Evolutionary conservation across 306 rosid genomes (phyloP).

Genomic region (Vigna trinervia): DNA sequence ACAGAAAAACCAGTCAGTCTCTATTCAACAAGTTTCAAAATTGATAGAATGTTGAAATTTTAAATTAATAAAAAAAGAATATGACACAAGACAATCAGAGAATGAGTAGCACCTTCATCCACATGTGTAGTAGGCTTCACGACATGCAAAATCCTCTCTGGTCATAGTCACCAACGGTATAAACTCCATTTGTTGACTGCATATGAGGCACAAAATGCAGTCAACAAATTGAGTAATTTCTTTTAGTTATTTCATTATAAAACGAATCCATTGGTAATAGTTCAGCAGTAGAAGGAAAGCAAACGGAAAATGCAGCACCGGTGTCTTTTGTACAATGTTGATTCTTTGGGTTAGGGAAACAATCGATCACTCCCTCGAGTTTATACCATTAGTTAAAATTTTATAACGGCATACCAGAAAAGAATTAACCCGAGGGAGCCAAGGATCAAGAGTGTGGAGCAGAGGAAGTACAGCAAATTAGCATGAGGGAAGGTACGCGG

Average conservation of each 20-base stretch:
- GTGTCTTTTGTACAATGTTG: not conserved
- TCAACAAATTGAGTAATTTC: not conserved
- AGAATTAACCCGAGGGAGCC: slow-evolving; percentile 51
- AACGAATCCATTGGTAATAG: not conserved
- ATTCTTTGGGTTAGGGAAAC: not conserved
- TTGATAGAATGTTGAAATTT: slow-evolving; percentile 11
- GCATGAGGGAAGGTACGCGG: slow-evolving; percentile 30
- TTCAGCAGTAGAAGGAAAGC: not conserved
- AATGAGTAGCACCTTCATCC: slow-evolving; percentile 63
- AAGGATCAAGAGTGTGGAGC: slow-evolving; percentile 6
- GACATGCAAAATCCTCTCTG: slow-evolving; percentile 60
- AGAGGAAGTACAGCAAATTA: slow-evolving; percentile 34
- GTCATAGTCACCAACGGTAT: slow-evolving; percentile 75
- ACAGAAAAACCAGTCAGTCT: slow-evolving; percentile 93
- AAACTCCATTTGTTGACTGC: slow-evolving; percentile 63
- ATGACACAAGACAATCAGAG: not conserved
- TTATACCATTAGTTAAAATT: not conserved
- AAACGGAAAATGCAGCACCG: not conserved
- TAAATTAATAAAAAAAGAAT: not conserved
- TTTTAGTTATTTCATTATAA: not conserved
- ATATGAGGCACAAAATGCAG: not conserved
- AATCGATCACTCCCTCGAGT: not conserved
- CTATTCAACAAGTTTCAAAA: slow-evolving; percentile 65
- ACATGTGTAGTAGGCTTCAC: slow-evolving; percentile 78
- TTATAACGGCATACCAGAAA: slow-evolving; percentile 44